phyloP scores from a whole-genome alignment of 2,329 filamentous ascomycete species.

The Ceratocystiopsis sp. region DNA sequence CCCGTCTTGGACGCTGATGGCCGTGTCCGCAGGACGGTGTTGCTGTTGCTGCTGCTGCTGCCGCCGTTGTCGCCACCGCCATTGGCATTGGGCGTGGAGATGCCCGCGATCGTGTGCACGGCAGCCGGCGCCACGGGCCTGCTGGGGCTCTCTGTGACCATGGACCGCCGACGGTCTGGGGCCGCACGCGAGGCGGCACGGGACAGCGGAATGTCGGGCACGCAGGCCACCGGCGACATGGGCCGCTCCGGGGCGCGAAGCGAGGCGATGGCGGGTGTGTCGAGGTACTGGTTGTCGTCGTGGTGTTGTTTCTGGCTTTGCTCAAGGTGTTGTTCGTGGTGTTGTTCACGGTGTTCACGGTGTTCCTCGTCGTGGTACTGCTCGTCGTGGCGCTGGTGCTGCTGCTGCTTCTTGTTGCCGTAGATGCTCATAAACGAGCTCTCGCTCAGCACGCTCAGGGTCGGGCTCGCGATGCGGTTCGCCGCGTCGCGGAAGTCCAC shows the following conservation, averaged over 20 bases:
- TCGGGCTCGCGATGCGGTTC: conserved; percentile 36
- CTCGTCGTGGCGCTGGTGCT: too few relatives aligned
- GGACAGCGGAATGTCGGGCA: conserved; percentile 4
- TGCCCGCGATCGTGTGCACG: not conserved
- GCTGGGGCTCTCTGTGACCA: conserved; percentile 7
- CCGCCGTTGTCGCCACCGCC: not conserved
- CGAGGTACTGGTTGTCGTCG: not conserved
- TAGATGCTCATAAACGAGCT: conserved; percentile 52
- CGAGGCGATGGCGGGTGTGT: too few relatives aligned
- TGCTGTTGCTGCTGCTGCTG: not conserved
- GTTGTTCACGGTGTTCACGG: too few relatives aligned
- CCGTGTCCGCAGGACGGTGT: conserved; percentile 8
- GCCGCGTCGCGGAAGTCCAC: conserved; percentile 14
- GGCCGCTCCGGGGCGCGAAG: not conserved
- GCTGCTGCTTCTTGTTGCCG: conserved; percentile 22
- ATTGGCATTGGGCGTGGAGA: conserved; percentile 1
- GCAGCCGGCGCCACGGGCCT: conserved; percentile 1
- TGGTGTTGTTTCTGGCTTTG: too few relatives aligned
- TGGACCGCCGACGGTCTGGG: too few relatives aligned
- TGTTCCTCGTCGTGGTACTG: too few relatives aligned
- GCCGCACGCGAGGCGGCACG: not conserved
- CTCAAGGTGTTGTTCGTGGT: too few relatives aligned
- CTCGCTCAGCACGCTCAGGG: conserved; percentile 47
- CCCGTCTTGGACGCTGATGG: conserved; percentile 12
- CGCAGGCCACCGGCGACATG: conserved; percentile 3